Evolutionary conservation across 129 eudicot species (phyloP).

Genomic region (Logfia minima): DNA sequence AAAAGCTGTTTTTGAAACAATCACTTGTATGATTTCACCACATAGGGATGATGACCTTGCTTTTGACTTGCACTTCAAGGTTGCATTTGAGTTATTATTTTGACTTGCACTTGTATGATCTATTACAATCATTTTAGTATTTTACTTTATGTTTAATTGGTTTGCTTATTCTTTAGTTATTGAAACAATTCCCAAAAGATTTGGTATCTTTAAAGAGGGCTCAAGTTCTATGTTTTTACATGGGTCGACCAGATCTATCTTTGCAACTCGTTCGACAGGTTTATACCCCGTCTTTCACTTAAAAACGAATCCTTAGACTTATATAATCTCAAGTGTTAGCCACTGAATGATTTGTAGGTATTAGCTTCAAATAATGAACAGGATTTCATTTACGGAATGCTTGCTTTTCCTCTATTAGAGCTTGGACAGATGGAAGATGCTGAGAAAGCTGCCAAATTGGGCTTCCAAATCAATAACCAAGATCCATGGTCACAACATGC

Average conservation of each 20-base stretch:
- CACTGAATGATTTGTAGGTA: constrained; percentile 42
- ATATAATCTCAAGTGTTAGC: no score
- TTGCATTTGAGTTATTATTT: background rate
- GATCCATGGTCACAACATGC: constrained; percentile 98
- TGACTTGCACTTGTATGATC: no score
- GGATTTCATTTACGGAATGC: constrained; percentile 80
- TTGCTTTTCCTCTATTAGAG: constrained; percentile 88
- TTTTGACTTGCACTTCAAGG: constrained; percentile 66
- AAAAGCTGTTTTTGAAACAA: constrained; percentile 67
- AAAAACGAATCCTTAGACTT: no score
- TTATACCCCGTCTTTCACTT: no score
- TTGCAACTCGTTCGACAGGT: constrained; percentile 66
- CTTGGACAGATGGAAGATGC: constrained; percentile 79
- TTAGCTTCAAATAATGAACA: constrained; percentile 53
- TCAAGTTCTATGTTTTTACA: constrained; percentile 82
- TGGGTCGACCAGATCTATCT: constrained; percentile 84
- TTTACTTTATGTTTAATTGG: background rate
- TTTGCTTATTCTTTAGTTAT: constrained; percentile 37
- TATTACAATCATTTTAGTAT: background rate
- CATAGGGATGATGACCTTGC: constrained; percentile 85
- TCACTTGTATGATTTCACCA: constrained; percentile 55
- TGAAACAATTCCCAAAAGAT: constrained; percentile 79
- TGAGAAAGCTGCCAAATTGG: constrained; percentile 67
- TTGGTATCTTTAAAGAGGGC: constrained; percentile 78
- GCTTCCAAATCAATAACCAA: constrained; percentile 65